Evolutionary conservation across 805 yeast genomes (phyloP).

Genomic region (Yarrowia sp.): DNA sequence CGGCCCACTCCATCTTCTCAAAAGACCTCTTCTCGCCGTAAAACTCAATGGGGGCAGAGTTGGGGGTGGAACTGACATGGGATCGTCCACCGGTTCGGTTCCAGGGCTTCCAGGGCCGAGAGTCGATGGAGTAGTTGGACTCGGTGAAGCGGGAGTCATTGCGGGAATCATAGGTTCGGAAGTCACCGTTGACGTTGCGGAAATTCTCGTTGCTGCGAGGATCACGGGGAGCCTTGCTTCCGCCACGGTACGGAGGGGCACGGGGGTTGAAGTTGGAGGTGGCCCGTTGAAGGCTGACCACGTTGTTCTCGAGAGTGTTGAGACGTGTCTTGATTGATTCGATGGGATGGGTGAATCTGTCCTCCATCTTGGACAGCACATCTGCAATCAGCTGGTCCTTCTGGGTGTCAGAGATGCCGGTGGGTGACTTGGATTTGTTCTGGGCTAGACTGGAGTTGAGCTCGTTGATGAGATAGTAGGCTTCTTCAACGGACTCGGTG

Average conservation of each 20-base stretch:
- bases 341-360: neutral
- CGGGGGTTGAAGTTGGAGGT: slow-evolving; percentile 8
- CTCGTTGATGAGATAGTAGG: slow-evolving; percentile 11
- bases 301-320: neutral
- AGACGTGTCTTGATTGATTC: slow-evolving; percentile 1
- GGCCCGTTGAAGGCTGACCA: neutral
- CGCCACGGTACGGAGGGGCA: slow-evolving; percentile 9
- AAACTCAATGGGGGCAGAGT: slow-evolving; percentile 11
- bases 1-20: neutral
- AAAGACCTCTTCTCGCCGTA: slow-evolving; percentile 6
- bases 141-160: neutral
- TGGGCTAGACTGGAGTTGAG: neutral
- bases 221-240: neutral
- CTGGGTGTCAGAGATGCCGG: neutral
- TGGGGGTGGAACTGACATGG: neutral
- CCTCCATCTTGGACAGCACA: slow-evolving; percentile 20
- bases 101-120: slow-evolving; percentile 20
- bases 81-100: neutral
- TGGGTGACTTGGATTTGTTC: neutral
- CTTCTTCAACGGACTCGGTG: slow-evolving; percentile 13
- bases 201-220: neutral
- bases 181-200: neutral
- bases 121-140: neutral
- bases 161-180: neutral
- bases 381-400: slow-evolving; percentile 20